Base-by-base conservation (phyloP, 2,329 filamentous ascomycete species). In the Neurospora sp. region DNA sequence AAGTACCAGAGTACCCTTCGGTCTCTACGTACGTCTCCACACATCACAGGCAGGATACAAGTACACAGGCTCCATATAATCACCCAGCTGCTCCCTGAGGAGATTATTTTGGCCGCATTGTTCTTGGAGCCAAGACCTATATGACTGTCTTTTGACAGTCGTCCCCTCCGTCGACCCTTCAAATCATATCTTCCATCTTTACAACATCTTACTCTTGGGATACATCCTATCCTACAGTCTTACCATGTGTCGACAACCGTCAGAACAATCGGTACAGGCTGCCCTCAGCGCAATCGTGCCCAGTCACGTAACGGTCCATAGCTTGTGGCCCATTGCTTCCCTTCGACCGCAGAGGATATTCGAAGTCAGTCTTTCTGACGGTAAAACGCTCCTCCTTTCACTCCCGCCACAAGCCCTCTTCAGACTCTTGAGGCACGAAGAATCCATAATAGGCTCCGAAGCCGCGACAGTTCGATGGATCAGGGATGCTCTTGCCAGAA, bases 381-480 rank as follows among this genome's bases (percentile, higher is more conserved):
- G 79, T 8, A 79, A 79, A 17, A 76, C 74, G 10, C 74, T 86
- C 33, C 71, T 82, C 37, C 78, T 86, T 52, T 79, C 81, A 41
- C 74, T 85, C 4, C 77, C 83, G n/a, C 82, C 82, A 6, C 76
- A 79, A 41, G 73, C 79, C n/a, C 78, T 81, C 70, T 76, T 81
- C 67, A 80, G 81, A 69, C 77, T 85, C 37, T 77, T 87, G 39
- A 81, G 85, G 38, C 82, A 78, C 67, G 85, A 87, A 74, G 80
- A 81, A 66, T 79, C 76, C 41, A 79, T 82, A 57, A 77, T 83
- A 67, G 75, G 77, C 33, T 82, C 83, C 28, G 85, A 87, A 73
- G 81, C 82, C 10, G 75, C 79, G 8, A 73, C 85, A 2, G 74
- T 86, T 43, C 77, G 76, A 68, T 87, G 84, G 84, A 77, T 86